These are phyloP conservation scores for Phanerochaete carnosa DNA, from an alignment of 768 basidiomycete species.

Conservation along the genomic window DNA sequence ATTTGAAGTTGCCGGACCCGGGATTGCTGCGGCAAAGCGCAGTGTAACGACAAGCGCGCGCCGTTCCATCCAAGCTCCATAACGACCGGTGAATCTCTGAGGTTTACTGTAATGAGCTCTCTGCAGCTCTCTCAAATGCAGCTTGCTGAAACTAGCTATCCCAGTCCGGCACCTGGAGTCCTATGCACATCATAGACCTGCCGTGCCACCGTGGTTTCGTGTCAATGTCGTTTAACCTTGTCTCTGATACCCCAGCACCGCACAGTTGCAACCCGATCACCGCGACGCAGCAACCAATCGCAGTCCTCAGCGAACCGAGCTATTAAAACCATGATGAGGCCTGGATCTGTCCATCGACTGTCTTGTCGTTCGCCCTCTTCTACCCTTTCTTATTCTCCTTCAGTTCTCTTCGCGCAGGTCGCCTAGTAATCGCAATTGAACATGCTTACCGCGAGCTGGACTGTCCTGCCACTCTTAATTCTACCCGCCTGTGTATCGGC, in stretches of 20 bases:
- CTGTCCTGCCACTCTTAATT: constrained; percentile 1
- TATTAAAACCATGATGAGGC: background rate
- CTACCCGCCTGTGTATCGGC: constrained; percentile 9
- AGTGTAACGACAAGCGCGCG: too few relatives aligned
- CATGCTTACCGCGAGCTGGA: constrained; percentile 11
- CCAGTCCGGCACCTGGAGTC: too few relatives aligned
- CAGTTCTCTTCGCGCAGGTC: constrained; percentile 13
- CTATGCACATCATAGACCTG: too few relatives aligned
- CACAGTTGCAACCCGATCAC: constrained; percentile 5
- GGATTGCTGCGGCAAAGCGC: too few relatives aligned
- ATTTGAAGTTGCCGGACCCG: too few relatives aligned
- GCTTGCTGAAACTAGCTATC: background rate
- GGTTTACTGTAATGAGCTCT: background rate
- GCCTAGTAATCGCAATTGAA: constrained; percentile 2
- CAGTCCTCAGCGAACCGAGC: background rate
- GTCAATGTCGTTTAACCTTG: background rate
- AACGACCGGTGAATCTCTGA: background rate
- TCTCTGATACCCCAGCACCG: background rate
- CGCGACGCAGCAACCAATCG: constrained; percentile 1
- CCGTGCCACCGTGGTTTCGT: background rate
- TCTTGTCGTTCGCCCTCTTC: background rate
- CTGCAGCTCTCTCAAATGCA: background rate
- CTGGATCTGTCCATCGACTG: background rate
- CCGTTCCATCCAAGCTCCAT: too few relatives aligned
- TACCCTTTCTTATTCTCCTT: background rate